Evolutionary conservation across 306 rosid genomes (phyloP).

Genomic region (Prunus davidiana): DNA sequence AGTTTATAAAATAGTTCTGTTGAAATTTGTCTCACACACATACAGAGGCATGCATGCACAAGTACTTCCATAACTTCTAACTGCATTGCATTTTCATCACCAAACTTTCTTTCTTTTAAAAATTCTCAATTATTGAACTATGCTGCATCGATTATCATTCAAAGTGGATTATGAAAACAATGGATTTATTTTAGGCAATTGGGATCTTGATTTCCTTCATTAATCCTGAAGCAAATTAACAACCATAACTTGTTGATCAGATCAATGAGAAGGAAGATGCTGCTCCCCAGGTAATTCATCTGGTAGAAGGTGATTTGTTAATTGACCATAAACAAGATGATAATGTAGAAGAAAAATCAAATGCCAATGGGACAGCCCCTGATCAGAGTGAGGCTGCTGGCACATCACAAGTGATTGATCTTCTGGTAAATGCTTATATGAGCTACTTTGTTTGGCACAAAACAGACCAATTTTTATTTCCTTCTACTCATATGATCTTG

Average conservation of each 20-base stretch:
- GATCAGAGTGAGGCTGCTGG: background rate
- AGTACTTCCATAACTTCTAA: background rate
- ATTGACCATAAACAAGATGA: background rate
- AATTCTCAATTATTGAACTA: background rate
- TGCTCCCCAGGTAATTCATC: background rate
- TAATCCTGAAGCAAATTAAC: background rate
- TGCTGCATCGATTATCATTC: background rate
- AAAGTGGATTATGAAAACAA: background rate
- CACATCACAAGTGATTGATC: background rate
- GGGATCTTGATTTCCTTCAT: background rate
- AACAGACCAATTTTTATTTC: background rate
- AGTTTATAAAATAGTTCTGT: no score
- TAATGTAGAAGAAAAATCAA: constrained; percentile 1
- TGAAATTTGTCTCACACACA: no score
- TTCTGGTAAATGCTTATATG: constrained; percentile 4
- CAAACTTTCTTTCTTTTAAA: background rate
- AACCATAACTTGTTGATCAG: background rate
- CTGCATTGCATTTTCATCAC: background rate
- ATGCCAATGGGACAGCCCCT: background rate
- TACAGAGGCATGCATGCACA: no score
- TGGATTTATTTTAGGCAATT: background rate
- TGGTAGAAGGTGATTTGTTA: background rate
- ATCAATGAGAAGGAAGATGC: background rate
- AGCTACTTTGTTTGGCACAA: background rate
- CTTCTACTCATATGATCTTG: background rate